phyloP scores from a whole-genome alignment of 805 yeast genomes.

The Ogataea methanolica region DNA sequence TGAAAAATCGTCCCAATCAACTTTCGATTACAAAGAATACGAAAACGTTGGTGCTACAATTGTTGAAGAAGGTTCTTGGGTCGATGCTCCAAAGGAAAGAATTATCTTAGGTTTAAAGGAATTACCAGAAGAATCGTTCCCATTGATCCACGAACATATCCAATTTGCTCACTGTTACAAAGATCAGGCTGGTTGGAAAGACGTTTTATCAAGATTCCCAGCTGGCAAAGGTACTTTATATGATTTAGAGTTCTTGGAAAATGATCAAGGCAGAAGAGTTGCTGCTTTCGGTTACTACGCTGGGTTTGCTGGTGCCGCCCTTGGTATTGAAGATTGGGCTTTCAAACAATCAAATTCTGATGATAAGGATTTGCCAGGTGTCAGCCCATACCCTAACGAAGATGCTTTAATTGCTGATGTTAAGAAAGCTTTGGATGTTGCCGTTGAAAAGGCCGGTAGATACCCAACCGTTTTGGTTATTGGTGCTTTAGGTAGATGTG shows the following conservation, averaged over 20 bases:
- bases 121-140: slow-evolving; percentile 89
- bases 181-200: slow-evolving; percentile 96
- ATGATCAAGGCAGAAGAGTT: slow-evolving; percentile 94
- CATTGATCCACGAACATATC: slow-evolving; percentile 91
- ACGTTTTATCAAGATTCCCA: slow-evolving; percentile 83
- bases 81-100: slow-evolving; percentile 82
- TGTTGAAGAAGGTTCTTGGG: slow-evolving; percentile 95
- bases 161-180: slow-evolving; percentile 99
- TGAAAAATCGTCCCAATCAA: slow-evolving; percentile 82
- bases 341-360: slow-evolving; percentile 75
- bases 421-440: slow-evolving; percentile 50
- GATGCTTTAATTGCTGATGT: slow-evolving; percentile 67
- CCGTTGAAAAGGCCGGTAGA: slow-evolving; percentile 54
- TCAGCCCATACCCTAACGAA: slow-evolving; percentile 81
- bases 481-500: slow-evolving; percentile 99
- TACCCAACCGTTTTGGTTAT: slow-evolving; percentile 81
- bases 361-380: slow-evolving; percentile 68
- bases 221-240: slow-evolving; percentile 87
- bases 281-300: slow-evolving; percentile 99
- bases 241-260: slow-evolving; percentile 91
- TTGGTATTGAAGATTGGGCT: slow-evolving; percentile 93
- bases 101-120: slow-evolving; percentile 93
- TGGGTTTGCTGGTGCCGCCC: slow-evolving; percentile 99
- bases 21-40: slow-evolving; percentile 74
- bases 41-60: slow-evolving; percentile 75